These are phyloP conservation scores for Eimeria acervulina DNA, from an alignment of 169 alveolate genomes.

Conservation along the genomic window DNA sequence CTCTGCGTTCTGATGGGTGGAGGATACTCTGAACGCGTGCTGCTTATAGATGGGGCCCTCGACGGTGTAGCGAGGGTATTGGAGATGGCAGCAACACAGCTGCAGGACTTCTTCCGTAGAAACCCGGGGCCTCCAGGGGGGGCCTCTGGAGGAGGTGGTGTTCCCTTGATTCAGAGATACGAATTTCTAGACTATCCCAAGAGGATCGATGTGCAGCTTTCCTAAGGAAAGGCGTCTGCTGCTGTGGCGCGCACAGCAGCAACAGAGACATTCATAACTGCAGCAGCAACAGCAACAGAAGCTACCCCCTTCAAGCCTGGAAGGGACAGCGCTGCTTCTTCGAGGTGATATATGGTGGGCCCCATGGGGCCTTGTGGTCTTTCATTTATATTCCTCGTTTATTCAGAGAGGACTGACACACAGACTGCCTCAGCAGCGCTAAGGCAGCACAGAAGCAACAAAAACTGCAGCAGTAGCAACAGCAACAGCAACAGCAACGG, in stretches of 20 bases:
- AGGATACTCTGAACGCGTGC: slow-evolving; percentile 74
- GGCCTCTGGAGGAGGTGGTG: background rate
- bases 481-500: background rate
- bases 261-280: background rate
- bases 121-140: slow-evolving; percentile 67
- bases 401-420: too few relatives aligned
- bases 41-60: slow-evolving; percentile 71
- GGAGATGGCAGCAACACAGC: slow-evolving; percentile 75
- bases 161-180: slow-evolving; percentile 42
- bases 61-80: slow-evolving; percentile 77
- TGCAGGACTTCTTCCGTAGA: slow-evolving; percentile 73
- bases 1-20: slow-evolving; percentile 74
- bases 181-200: slow-evolving; percentile 80
- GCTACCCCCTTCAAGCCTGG: too few relatives aligned
- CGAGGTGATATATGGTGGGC: too few relatives aligned
- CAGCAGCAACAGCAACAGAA: background rate
- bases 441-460: background rate
- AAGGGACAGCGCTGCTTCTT: too few relatives aligned
- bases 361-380: too few relatives aligned
- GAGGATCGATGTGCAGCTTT: slow-evolving; percentile 69
- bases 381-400: too few relatives aligned
- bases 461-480: background rate
- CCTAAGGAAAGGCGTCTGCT: background rate
- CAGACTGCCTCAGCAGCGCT: too few relatives aligned
- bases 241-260: background rate